Evolutionary conservation across 2,329 filamentous ascomycete species (phyloP), one percentile per base, ranked within the genome.

Genomic region (Kalmusia sp.): DNA sequence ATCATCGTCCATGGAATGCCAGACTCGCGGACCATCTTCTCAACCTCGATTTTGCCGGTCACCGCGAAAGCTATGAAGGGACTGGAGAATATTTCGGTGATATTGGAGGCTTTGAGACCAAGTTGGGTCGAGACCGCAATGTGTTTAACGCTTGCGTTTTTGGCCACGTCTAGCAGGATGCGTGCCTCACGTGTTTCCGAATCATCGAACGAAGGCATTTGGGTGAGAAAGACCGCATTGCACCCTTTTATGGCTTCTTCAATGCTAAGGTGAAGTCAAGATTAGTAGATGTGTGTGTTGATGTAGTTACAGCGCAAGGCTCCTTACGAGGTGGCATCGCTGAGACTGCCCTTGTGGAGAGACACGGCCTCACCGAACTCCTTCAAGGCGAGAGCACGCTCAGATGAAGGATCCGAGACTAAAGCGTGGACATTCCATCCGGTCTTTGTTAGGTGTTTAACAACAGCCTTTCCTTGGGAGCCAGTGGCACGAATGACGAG

Each of bases 1-100:
- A 85, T 62, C 19, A 84, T 74, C 0, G 81, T 83, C 76, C 78
- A 84, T 6, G 63, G 56, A 62, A 7, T 59, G 49, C 17, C 72
- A 67, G 3, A 80, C 63, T 17, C 66, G 21, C 54, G 56, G 6
- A 66, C 58, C 2, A 64, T 37, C 1, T 69, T 54, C 55, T 84
- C 81, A 19, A 82, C 73, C 1, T 63, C 61, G 17, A 69, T 61
- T 59, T 84, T 84, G 17, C 68, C 68, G 6, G 68, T 52, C 3
- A 79, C 41, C 3, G 63, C 57, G 5, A 58, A 51, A 3, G 55
- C 56, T 14, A 54, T 41, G 6, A 52, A 35, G 2, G 52, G 54
- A 19, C 43, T 49, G n/a, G n/a, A 31, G 15, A 51, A n/a, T n/a
- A 54, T 45, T 14, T 52, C 44, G 4, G 27, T 25, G 12, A 55